phyloP scores from a whole-genome alignment of 257 asterid genomes.

The Ballota nigra region DNA sequence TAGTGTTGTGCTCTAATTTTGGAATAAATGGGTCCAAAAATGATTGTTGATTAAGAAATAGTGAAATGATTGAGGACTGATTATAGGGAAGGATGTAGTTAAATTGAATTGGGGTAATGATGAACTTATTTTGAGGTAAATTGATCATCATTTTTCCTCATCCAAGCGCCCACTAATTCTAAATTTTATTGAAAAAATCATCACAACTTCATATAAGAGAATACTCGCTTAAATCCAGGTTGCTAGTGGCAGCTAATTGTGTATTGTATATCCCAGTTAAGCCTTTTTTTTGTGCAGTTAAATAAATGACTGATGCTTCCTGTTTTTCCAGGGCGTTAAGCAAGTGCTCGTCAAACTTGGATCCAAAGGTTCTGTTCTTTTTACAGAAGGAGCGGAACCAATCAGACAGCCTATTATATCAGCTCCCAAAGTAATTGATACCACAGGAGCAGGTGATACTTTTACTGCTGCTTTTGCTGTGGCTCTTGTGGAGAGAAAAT shows the following conservation, averaged over 20 bases:
- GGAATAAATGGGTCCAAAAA: no score
- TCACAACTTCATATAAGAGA: background rate
- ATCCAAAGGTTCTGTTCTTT: constrained; percentile 74
- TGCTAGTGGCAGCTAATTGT: background rate
- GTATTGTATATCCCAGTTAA: background rate
- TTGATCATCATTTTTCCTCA: no score
- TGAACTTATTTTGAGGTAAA: no score
- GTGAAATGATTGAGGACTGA: no score
- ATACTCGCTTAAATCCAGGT: background rate
- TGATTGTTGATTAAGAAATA: no score
- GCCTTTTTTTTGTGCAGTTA: background rate
- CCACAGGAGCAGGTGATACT: constrained; percentile 99
- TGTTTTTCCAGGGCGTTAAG: constrained; percentile 69
- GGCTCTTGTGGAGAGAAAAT: constrained; percentile 85
- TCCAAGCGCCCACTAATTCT: background rate
- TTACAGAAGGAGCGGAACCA: constrained; percentile 75
- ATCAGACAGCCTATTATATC: constrained; percentile 67
- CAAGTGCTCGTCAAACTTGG: constrained; percentile 95
- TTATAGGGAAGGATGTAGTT: no score
- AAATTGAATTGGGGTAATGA: no score
- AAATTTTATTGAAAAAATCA: background rate
- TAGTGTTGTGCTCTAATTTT: no score
- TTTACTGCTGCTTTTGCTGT: constrained; percentile 96
- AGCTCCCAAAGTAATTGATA: constrained; percentile 78
- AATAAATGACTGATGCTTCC: background rate